Conservation (phyloP, 768 basidiomycete species). For the Tephrocybe rancida region DNA sequence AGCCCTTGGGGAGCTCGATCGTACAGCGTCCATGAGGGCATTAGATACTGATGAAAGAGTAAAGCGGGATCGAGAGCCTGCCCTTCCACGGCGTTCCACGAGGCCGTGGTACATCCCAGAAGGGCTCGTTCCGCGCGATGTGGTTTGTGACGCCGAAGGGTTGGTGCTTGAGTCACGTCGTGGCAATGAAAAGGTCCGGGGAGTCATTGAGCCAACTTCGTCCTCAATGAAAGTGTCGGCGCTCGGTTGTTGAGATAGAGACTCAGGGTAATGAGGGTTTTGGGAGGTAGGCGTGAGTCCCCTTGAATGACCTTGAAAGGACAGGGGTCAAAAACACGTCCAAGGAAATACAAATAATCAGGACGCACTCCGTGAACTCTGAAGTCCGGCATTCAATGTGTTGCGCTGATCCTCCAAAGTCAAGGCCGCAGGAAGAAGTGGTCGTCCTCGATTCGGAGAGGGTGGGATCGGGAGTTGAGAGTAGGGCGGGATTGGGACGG, state of each 20-base stretch:
- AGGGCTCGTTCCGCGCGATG: slow-evolving; percentile 16
- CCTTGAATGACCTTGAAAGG: slow-evolving; percentile 11
- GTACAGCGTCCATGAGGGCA: slow-evolving; percentile 49
- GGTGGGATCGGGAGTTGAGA: slow-evolving; percentile 26
- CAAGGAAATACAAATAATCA: neutral
- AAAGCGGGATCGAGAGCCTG: slow-evolving; percentile 46
- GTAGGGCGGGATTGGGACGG: slow-evolving; percentile 39
- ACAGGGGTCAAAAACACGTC: neutral
- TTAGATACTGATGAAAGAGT: slow-evolving; percentile 55
- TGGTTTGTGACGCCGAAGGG: slow-evolving; percentile 6
- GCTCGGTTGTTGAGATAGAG: slow-evolving; percentile 41
- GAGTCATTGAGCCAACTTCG: slow-evolving; percentile 20
- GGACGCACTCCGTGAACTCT: slow-evolving; percentile 21
- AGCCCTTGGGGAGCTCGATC: slow-evolving; percentile 45
- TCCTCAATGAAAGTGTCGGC: slow-evolving; percentile 43
- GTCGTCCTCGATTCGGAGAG: slow-evolving; percentile 10
- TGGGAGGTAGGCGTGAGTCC: slow-evolving; percentile 15
- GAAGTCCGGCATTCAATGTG: slow-evolving; percentile 31
- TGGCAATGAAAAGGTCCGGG: slow-evolving; percentile 9
- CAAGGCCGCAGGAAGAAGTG: slow-evolving; percentile 24
- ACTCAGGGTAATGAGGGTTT: slow-evolving; percentile 22
- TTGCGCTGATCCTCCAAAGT: slow-evolving; percentile 42
- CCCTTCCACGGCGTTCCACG: slow-evolving; percentile 21
- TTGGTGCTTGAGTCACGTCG: slow-evolving; percentile 2
- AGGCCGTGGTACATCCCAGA: neutral